A percentile compares a stretch with the other conserved stretches of the same genome.
phyloP scores from a whole-genome alignment of 2,329 filamentous ascomycete genomes.

The Onygenales sp. region DNA sequence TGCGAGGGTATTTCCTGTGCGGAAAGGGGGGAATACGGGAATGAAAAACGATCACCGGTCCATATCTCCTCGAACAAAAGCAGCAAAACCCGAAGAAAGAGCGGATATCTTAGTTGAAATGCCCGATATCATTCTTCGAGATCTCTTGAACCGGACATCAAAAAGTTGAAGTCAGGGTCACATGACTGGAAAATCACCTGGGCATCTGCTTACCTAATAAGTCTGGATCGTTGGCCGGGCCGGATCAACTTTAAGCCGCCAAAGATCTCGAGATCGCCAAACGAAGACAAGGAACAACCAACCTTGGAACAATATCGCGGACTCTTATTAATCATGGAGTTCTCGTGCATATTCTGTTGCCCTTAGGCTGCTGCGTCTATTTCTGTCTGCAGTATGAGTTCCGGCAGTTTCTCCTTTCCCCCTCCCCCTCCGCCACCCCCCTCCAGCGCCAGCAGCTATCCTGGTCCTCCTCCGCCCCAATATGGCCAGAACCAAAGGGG shows the following conservation, averaged over 20 bases:
- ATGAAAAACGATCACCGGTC: neutral
- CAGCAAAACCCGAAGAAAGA: no score
- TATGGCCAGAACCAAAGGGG: constrained; percentile 22
- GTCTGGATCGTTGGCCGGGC: neutral
- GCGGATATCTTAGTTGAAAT: no score
- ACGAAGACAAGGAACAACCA: neutral
- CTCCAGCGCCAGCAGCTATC: constrained; percentile 10
- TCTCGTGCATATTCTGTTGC: neutral
- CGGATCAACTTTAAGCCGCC: neutral
- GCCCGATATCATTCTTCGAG: no score
- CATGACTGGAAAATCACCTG: neutral
- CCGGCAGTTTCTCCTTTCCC: constrained; percentile 37
- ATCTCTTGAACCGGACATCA: neutral
- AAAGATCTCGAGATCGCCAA: neutral
- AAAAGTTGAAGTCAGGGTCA: neutral
- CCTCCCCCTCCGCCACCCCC: constrained; percentile 36
- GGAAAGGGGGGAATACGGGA: neutral
- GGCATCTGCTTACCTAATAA: neutral
- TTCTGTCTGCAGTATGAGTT: constrained; percentile 21
- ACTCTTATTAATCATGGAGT: neutral
- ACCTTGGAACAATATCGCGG: no score
- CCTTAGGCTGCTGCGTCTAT: neutral
- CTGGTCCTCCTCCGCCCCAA: constrained; percentile 14
- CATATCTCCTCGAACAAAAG: no score
- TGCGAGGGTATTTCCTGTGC: neutral